Base-by-base conservation (phyloP, 192 early-diverging fungal genomes). In the Backusella circina region DNA sequence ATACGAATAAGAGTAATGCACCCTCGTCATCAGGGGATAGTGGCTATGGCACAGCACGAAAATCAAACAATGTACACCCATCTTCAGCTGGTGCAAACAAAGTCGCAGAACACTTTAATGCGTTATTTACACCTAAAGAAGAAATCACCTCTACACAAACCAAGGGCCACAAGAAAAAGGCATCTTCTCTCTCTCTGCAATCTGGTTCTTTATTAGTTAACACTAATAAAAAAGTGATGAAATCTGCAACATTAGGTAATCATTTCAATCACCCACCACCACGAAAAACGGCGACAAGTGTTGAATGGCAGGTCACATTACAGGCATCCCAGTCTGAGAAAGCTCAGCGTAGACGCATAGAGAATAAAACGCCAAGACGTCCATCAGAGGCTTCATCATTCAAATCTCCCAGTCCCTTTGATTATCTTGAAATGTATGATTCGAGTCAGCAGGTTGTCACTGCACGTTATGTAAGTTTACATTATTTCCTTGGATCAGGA, bases 401-500 rank as follows among this genome's bases (percentile, higher is more conserved):
- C 26, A 61, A 61, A 13, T 61, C 54, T 26, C 54, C 54, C 54
- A 15, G 54, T 30, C 23, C 26, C 6, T 23, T 28, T 39, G n/a
- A 35, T 30, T 23, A 78, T 35, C n/a, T 28, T 54, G 33, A 73
- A 37, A 31, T 65, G n/a, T 47, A 82, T 26, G 66, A 75, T 38
- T 72, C 82, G 33, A 86, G 86, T 30, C 69, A 78, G 31, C 82
- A 80, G 3, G 28, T 64, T 18, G 68, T 83, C 5, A 79, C 80
- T 54, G 79, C 82, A 26, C 82, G 86, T 41, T 88, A 82, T 86
- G 86, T 87, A 84, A 79, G 81, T 77, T 41, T 18, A 12, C 57
- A 37, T 33, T 33, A 23, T 26, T 13, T 51, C 13, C 44, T 57
- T 23, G 64, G 28, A 65, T 32, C 26, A 16, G 15, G 12, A 65